Evolutionary conservation across 805 yeast genomes (phyloP), one percentile per base, ranked within the genome.

Genomic region (Teunomyces aglyptinius): DNA sequence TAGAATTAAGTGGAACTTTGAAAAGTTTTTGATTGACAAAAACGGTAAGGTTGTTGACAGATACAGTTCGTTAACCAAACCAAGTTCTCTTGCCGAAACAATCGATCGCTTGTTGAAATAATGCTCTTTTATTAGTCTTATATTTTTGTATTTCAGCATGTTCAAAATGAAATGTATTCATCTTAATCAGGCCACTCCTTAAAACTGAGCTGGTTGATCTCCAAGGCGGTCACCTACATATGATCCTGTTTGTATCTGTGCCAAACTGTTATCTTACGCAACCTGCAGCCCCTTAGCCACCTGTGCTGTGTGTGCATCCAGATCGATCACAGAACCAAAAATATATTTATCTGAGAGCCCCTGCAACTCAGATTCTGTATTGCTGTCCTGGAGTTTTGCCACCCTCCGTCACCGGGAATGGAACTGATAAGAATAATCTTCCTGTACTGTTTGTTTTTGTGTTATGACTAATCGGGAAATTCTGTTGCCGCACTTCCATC

Each of bases 1-100:
- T 54, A 60, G 76, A 51, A 61, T 72, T 53, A 70, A 71, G 61
- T 71, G 76, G 76, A 71, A 73, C 59, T 71, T 70, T 48, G 76
- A 72, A 54, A 72, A 72, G 60, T 73, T 71, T 53, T 60, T 71
- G 57, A 57, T 71, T 39, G 70, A 67, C 57, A 64, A 66, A 51
- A 55, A 68, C 32, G 77, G 78, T 35, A 61, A 70, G 32, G 76
- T 71, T 20, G 71, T 68, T 34, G 69, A 66, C 54, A 81, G 78
- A 76, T 82, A 77, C 56, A 69, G 86, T 13, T 89, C 95, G n/a
- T 78, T 87, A 69, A 80, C 76, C 47, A 70, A 68, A 56, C 76
- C 77, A 29, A 40, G 38, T 15, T 35, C 47, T 19, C 43, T 52
- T 44, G 49, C 34, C 8, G 26, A 73, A 34, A 78, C 77, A 43